phyloP scores from a whole-genome alignment of 441 rosid species.

The Populus hybrid region DNA sequence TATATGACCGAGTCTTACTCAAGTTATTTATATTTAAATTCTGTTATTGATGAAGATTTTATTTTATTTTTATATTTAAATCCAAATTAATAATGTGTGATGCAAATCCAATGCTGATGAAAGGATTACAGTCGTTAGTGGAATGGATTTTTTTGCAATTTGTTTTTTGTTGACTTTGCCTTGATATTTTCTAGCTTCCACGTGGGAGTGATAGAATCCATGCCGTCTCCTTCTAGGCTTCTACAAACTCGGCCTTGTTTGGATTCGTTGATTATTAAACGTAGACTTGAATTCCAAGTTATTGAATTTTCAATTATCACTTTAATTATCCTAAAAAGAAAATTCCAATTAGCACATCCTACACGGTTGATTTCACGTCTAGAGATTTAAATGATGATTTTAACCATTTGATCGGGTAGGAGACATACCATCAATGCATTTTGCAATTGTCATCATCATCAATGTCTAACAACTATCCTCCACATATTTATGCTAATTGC shows the following conservation, averaged over 20 bases:
- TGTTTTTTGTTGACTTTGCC: not conserved
- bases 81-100: not conserved
- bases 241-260: not conserved
- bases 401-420: not conserved
- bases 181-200: not conserved
- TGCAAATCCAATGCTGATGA: not conserved
- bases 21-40: not conserved
- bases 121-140: not conserved
- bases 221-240: not conserved
- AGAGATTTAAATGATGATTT: not conserved
- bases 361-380: not conserved
- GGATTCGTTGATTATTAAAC: not conserved
- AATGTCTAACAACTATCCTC: not conserved
- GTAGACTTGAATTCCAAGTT: not conserved
- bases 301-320: not conserved
- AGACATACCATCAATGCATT: not conserved
- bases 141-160: not conserved
- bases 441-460: not conserved
- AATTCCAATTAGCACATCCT: not conserved
- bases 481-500: not conserved
- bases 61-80: too few species aligned
- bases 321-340: not conserved
- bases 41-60: not conserved
- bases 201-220: not conserved
- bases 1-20: not conserved